Evolutionary conservation across 169 alveolate species (phyloP).

Genomic region (Amoebophrya sp.): DNA sequence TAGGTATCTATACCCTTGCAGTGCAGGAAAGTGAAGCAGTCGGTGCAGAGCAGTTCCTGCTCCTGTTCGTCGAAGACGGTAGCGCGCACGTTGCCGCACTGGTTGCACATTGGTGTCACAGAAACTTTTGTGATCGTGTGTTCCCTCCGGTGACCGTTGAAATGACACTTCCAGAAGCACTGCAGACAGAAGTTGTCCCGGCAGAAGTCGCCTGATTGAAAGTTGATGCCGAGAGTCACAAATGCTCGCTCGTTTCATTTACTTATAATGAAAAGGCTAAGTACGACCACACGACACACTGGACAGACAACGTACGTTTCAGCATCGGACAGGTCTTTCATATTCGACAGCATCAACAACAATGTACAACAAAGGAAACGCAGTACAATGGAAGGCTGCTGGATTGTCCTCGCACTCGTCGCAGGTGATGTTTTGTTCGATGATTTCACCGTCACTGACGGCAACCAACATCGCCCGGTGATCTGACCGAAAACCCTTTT

Average conservation of each 20-base stretch:
- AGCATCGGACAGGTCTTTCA: background rate
- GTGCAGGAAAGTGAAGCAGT: slow-evolving; percentile 50
- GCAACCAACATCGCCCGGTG: background rate
- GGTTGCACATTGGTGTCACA: slow-evolving; percentile 51
- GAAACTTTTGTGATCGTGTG: slow-evolving; percentile 34
- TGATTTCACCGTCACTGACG: background rate
- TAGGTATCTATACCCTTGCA: slow-evolving; percentile 40
- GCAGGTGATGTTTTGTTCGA: background rate
- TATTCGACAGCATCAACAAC: background rate
- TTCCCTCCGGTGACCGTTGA: slow-evolving; percentile 37
- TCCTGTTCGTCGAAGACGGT: slow-evolving; percentile 50
- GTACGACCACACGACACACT: no score
- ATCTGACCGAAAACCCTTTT: slow-evolving; percentile 12
- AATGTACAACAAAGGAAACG: background rate
- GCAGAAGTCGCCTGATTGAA: slow-evolving; percentile 33
- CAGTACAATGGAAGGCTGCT: slow-evolving; percentile 42
- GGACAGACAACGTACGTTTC: no score
- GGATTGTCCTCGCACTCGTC: slow-evolving; percentile 46
- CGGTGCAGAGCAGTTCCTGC: slow-evolving; percentile 35
- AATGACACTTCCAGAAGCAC: slow-evolving; percentile 51
- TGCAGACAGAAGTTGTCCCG: slow-evolving; percentile 48
- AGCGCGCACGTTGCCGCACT: slow-evolving; percentile 47
- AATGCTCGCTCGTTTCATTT: no score
- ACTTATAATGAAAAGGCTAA: no score
- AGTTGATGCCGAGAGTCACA: background rate